Percentiles rank a stretch among this genome's conserved stretches.
Evolutionary conservation across 176 grass and related monocot species (phyloP).

Genomic region (Oryza officinalis): DNA sequence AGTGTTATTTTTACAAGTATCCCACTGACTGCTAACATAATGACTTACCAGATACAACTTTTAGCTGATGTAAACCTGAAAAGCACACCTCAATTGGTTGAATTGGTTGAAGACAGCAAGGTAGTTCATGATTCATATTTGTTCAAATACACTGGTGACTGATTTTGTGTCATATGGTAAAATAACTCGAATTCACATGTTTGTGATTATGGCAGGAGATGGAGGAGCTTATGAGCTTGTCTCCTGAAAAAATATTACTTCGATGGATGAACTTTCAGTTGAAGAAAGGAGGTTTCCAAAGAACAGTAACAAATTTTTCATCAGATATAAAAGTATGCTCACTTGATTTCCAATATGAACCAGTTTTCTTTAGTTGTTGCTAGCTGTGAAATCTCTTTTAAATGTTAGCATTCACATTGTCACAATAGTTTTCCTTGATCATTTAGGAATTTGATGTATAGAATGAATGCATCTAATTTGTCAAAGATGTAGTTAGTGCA

Average conservation of each 20-base stretch:
- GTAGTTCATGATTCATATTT: constrained; percentile 37
- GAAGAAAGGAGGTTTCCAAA: constrained; percentile 82
- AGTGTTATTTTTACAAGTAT: constrained; percentile 22
- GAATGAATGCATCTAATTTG: background rate
- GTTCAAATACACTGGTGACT: constrained; percentile 18
- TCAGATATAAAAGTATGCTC: constrained; percentile 87
- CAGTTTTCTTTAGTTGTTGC: background rate
- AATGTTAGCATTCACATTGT: background rate
- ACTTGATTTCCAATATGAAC: constrained; percentile 25
- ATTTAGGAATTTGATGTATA: background rate
- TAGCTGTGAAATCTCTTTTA: background rate
- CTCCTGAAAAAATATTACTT: constrained; percentile 94
- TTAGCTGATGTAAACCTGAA: constrained; percentile 91
- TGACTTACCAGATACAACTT: constrained; percentile 81
- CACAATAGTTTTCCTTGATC: background rate
- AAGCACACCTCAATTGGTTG: constrained; percentile 91
- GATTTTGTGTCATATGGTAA: background rate
- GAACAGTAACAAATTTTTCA: constrained; percentile 81
- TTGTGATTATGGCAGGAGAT: constrained; percentile 63
- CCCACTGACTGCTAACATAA: constrained; percentile 25
- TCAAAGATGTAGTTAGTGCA: background rate
- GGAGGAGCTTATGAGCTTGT: constrained; percentile 93
- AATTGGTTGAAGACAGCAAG: constrained; percentile 86
- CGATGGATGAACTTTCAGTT: constrained; percentile 99
- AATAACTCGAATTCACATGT: constrained; percentile 9